phyloP scores from a whole-genome alignment of 73 alveolate genomes.

The Paramecium caudatum region DNA sequence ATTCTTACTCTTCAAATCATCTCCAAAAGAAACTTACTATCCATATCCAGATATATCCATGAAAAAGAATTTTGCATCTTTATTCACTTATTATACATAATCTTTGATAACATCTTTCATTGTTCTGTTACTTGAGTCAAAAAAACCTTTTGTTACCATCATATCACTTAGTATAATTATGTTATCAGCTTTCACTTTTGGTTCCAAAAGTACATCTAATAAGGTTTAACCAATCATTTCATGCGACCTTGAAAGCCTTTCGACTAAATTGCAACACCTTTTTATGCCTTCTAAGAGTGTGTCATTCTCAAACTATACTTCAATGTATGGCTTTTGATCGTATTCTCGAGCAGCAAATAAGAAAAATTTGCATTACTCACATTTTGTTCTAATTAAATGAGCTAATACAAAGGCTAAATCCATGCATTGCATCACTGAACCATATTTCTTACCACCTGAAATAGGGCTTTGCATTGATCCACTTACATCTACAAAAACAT shows the following conservation, averaged over 20 bases:
- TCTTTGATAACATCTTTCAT: background rate
- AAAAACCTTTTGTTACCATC: constrained; percentile 50
- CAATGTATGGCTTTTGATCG: background rate
- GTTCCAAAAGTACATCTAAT: constrained; percentile 1
- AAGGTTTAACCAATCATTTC: constrained; percentile 61
- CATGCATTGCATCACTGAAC: constrained; percentile 53
- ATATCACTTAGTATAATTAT: constrained; percentile 64
- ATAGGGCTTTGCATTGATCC: constrained; percentile 66
- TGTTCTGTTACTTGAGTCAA: background rate
- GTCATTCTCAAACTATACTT: background rate
- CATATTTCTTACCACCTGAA: constrained; percentile 72
- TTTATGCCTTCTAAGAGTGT: background rate
- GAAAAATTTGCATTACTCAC: constrained; percentile 5
- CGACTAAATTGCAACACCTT: background rate
- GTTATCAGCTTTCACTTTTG: constrained; percentile 45
- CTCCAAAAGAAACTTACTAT: constrained; percentile 1
- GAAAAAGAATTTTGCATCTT: constrained; percentile 37
- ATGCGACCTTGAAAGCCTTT: constrained; percentile 15
- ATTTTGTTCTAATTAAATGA: constrained; percentile 3
- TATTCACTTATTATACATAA: constrained; percentile 50
- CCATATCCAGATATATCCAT: constrained; percentile 74
- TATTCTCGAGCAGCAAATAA: background rate
- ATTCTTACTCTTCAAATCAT: constrained; percentile 24
- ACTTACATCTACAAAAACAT: constrained; percentile 55
- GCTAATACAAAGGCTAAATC: constrained; percentile 26